These are phyloP conservation scores for Lodderomyces theae DNA, from an alignment of 1,139 yeast genomes.

Conservation along the genomic window DNA sequence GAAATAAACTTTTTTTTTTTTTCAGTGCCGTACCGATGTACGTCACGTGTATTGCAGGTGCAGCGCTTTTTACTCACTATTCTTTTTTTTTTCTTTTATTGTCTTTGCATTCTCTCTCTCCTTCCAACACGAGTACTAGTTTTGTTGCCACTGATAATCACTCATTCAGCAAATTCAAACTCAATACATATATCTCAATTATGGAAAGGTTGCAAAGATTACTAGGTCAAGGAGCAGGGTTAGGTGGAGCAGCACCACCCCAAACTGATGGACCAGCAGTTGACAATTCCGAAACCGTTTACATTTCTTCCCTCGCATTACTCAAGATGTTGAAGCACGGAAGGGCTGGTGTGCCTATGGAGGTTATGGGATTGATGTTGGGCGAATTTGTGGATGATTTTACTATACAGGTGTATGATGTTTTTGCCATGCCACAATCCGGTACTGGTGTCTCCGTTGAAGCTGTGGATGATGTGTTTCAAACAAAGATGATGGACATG, in stretches of 20 bases:
- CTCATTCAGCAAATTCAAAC: not conserved
- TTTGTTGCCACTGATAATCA: conserved; percentile 12
- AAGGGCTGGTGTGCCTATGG: conserved; percentile 99
- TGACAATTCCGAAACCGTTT: conserved; percentile 94
- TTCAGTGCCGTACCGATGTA: no score
- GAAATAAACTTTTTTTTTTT: no score
- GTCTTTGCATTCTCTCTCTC: no score
- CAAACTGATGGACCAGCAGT: conserved; percentile 75
- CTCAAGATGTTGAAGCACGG: conserved; percentile 97
- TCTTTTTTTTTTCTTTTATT: no score
- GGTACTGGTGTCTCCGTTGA: conserved; percentile 99
- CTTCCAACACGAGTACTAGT: no score
- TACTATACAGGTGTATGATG: conserved; percentile 95
- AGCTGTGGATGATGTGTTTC: conserved; percentile 98
- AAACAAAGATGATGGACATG: conserved; percentile 99
- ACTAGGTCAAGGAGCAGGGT: conserved; percentile 59
- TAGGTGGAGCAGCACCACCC: conserved; percentile 53
- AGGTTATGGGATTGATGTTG: conserved; percentile 98
- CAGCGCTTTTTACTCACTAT: no score
- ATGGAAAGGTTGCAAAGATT: conserved; percentile 80
- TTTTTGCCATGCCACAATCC: conserved; percentile 98
- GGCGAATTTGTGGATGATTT: conserved; percentile 98
- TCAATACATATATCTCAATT: not conserved
- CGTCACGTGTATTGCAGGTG: no score
- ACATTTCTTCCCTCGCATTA: conserved; percentile 91